Evolutionary conservation across 345 rosid genomes (phyloP).

Genomic region (Eucalyptus decipiens): DNA sequence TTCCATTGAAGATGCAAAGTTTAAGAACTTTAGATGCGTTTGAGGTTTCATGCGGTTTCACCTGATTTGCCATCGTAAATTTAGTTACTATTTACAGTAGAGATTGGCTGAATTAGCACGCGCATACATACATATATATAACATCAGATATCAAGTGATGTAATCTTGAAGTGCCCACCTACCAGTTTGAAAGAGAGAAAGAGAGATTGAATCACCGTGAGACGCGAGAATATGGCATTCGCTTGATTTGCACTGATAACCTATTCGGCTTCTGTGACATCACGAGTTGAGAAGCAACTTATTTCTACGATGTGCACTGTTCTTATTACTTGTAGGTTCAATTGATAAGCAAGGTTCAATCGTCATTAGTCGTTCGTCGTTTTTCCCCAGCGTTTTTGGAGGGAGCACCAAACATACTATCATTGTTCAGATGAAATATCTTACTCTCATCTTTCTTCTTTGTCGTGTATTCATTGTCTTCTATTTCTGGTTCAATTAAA

Average conservation of each 20-base stretch:
- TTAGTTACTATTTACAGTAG: background rate
- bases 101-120: background rate
- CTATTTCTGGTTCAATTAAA: background rate
- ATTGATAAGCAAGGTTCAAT: background rate
- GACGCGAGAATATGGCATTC: background rate
- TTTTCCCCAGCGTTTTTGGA: background rate
- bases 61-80: background rate
- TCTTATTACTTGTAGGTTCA: background rate
- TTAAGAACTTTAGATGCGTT: background rate
- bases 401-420: background rate
- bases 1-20: background rate
- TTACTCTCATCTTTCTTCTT: background rate
- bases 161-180: background rate
- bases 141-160: background rate
- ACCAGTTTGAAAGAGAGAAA: background rate
- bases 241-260: background rate
- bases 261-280: background rate
- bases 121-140: background rate
- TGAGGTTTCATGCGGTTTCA: background rate
- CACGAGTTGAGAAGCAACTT: background rate
- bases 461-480: background rate
- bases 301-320: background rate
- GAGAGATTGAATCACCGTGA: background rate
- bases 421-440: background rate
- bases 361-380: background rate